phyloP scores from a whole-genome alignment of 2,329 filamentous ascomycete genomes.

The Epichloe sp. region DNA sequence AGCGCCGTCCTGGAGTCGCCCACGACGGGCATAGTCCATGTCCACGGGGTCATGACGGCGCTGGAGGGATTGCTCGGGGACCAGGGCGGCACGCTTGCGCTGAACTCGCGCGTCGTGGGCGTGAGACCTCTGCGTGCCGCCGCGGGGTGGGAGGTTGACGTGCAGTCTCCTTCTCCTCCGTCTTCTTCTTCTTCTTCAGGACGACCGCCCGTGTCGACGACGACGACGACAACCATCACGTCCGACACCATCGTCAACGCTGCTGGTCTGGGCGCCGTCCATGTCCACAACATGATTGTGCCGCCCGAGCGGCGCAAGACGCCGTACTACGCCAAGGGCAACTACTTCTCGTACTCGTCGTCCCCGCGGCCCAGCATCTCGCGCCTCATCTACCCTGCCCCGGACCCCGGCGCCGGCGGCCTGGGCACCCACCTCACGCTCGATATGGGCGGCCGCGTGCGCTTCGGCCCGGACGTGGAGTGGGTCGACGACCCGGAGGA shows the following conservation, averaged over 20 bases:
- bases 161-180: conserved; percentile 12
- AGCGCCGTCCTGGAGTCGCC: conserved; percentile 70
- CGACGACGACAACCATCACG: conserved; percentile 38
- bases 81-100: conserved; percentile 58
- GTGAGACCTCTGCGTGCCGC: conserved; percentile 36
- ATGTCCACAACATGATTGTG: conserved; percentile 71
- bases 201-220: conserved; percentile 25
- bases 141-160: conserved; percentile 56
- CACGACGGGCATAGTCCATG: conserved; percentile 83
- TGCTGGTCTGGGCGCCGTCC: conserved; percentile 66
- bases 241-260: conserved; percentile 71
- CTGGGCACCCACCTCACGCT: conserved; percentile 89
- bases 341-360: conserved; percentile 73
- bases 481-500: conserved; percentile 67
- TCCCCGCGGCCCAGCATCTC: conserved; percentile 47
- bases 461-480: conserved; percentile 91
- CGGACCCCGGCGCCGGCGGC: conserved; percentile 67
- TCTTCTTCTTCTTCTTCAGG: no score
- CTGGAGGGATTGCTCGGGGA: conserved; percentile 69
- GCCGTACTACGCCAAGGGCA: conserved; percentile 82
- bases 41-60: conserved; percentile 70
- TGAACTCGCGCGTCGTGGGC: conserved; percentile 50
- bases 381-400: conserved; percentile 79
- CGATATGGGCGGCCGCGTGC: conserved; percentile 69
- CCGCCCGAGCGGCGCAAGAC: conserved; percentile 39